Evolutionary conservation across 177 flowering plant species (phyloP), one percentile per base, ranked within the genome.

Genomic region (Telopea speciosissima): DNA sequence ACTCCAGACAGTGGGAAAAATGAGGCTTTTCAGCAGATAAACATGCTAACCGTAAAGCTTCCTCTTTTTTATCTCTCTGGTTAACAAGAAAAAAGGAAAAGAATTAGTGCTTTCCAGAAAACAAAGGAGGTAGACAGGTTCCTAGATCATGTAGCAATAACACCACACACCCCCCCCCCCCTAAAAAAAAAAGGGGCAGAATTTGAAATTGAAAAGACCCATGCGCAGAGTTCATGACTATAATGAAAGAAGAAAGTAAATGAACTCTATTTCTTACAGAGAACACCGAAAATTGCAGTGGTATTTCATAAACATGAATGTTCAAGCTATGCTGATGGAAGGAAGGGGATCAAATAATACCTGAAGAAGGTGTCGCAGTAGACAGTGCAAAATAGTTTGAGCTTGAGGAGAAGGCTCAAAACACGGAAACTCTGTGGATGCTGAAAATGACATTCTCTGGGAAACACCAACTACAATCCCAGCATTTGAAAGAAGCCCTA

Each of bases 391-490:
- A 79, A 95, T 95, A 64, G 99, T 95, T 83, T 95, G 99, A 59
- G 97, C 99, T 81, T 95, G 99, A 74, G 99, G 96, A 67, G 93
- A 85, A 60, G 97, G 94, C 87, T 93, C 99, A 83, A 93, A 91
- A 82, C 98, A 93, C 56, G 98, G 99, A 76, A 95, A 95, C 79
- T 95, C 99, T 70, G 98, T 88, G 81, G 92, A 85, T 78, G 96
- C 88, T 49, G 96, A 86, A 86, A 95, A 91, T 52, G 97, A 91
- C 92, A 95, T 81, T 81, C 99, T 84, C 78, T 95, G 99, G 67
- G 92, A 88, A 73, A 93, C 91, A 70, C 99, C 99, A 79, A 95
- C 98, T 24, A 95, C 97, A 33, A 95, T 90, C 65, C 99, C 98
- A 70, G 91, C 99, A 83, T 89, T 89, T 69, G 97, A 97, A 80